Conservation (phyloP, 2,329 filamentous ascomycete genomes). For the Nigrospora osmanthi region DNA sequence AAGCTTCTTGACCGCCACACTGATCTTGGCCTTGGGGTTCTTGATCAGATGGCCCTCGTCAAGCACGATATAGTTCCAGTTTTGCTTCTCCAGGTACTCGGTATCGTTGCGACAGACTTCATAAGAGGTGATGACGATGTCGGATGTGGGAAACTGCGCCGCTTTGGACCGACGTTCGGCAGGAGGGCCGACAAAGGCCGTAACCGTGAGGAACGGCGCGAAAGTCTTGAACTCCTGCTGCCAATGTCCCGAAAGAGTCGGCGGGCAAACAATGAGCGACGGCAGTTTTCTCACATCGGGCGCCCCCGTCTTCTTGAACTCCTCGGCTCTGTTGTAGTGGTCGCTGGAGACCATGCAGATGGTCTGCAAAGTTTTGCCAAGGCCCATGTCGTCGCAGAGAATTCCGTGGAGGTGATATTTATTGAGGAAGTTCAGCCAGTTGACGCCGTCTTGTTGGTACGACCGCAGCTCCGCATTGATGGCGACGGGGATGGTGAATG, state of each 20-base stretch:
- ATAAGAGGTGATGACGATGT: constrained; percentile 95
- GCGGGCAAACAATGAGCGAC: constrained; percentile 91
- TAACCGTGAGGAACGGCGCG: constrained; percentile 83
- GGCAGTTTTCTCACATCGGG: constrained; percentile 73
- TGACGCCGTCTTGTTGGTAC: constrained; percentile 97
- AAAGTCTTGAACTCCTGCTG: constrained; percentile 96
- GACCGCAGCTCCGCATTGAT: constrained; percentile 96
- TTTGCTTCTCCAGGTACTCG: constrained; percentile 74
- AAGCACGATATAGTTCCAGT: constrained; percentile 95
- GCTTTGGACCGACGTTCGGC: constrained; percentile 68
- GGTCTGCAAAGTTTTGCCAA: constrained; percentile 95
- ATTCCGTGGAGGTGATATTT: constrained; percentile 97
- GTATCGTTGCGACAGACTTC: constrained; percentile 95
- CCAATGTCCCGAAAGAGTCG: constrained; percentile 95
- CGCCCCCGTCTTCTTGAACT: constrained; percentile 75
- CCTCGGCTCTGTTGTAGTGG: constrained; percentile 86
- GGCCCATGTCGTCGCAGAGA: constrained; percentile 97
- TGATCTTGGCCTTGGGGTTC: constrained; percentile 95
- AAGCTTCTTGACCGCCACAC: constrained; percentile 82
- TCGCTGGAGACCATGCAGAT: constrained; percentile 97
- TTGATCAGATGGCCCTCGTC: constrained; percentile 99
- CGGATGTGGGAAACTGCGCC: constrained; percentile 64
- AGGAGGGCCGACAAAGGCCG: constrained; percentile 87
- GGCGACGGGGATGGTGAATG: constrained; percentile 86
- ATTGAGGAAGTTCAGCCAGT: constrained; percentile 97